Conservation (phyloP, 164 flowering plant genomes). For the Cinnamomum micranthum region DNA sequence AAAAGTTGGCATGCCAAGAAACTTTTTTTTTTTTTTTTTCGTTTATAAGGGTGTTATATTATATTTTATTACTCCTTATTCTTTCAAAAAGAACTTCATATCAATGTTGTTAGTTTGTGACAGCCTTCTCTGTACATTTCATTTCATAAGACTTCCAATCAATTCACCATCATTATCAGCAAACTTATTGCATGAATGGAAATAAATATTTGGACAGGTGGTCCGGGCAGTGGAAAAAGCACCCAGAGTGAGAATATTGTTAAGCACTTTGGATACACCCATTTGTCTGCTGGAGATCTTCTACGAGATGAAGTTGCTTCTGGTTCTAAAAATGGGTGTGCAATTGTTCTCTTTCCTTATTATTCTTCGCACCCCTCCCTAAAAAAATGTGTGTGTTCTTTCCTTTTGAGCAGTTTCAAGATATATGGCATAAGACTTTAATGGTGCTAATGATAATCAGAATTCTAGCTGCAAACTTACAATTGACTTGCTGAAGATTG, state of each 20-base stretch:
- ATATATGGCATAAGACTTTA: neutral
- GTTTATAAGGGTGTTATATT: neutral
- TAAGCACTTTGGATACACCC: slow-evolving; percentile 1
- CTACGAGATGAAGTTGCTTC: neutral
- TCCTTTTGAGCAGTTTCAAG: neutral
- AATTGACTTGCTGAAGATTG: neutral
- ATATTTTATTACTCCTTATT: neutral
- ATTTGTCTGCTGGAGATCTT: neutral
- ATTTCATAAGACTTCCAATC: neutral
- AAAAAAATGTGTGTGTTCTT: no score
- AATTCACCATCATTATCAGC: neutral
- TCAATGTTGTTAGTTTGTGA: neutral
- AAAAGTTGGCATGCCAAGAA: neutral
- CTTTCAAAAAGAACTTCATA: neutral
- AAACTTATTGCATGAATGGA: neutral
- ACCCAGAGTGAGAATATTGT: slow-evolving; percentile 26
- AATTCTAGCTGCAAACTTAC: neutral
- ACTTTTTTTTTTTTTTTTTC: neutral
- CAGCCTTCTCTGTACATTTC: neutral
- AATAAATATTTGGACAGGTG: slow-evolving; percentile 24
- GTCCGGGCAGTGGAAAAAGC: slow-evolving; percentile 51
- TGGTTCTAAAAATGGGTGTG: neutral
- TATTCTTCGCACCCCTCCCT: neutral
- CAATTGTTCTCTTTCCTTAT: neutral
- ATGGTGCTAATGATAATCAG: neutral